Evolutionary conservation across 805 yeast species (phyloP).

Genomic region (Clavispora fructus): DNA sequence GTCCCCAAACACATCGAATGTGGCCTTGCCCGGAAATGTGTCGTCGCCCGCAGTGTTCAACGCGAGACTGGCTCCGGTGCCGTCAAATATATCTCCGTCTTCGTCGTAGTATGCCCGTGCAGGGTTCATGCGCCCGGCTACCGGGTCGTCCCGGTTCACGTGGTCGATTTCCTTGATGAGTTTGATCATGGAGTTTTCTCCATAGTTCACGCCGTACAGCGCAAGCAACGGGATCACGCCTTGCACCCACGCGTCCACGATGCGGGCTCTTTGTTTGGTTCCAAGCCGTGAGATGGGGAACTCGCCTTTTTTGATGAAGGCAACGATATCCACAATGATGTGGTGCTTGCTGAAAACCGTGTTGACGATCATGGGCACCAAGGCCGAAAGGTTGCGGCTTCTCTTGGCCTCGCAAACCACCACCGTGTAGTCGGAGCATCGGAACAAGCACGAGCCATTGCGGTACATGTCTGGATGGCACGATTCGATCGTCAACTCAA

Average conservation of each 20-base stretch:
- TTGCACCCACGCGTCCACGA: constrained; percentile 51
- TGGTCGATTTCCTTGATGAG: constrained; percentile 50
- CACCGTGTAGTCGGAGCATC: constrained; percentile 74
- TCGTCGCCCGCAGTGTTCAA: constrained; percentile 19
- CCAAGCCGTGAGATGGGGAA: constrained; percentile 70
- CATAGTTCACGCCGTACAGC: constrained; percentile 52
- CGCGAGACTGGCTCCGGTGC: constrained; percentile 24
- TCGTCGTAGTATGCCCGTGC: constrained; percentile 37
- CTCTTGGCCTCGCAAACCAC: constrained; percentile 64
- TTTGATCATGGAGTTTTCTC: constrained; percentile 59
- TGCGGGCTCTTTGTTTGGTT: constrained; percentile 68
- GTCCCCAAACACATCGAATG: constrained; percentile 10
- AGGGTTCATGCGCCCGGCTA: constrained; percentile 37
- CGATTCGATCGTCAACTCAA: constrained; percentile 50
- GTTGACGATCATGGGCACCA: constrained; percentile 80
- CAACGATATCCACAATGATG: constrained; percentile 74
- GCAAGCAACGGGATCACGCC: constrained; percentile 40
- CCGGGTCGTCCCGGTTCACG: constrained; percentile 34
- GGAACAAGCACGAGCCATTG: constrained; percentile 61
- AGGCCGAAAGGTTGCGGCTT: constrained; percentile 52
- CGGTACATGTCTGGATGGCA: constrained; percentile 55
- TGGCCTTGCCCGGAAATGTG: constrained; percentile 5
- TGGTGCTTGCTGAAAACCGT: constrained; percentile 77
- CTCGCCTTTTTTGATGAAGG: constrained; percentile 61
- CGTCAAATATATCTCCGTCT: constrained; percentile 28